Evolutionary conservation across 1,284 basidiomycete species (phyloP).

Genomic region (Farysia itapuensis): DNA sequence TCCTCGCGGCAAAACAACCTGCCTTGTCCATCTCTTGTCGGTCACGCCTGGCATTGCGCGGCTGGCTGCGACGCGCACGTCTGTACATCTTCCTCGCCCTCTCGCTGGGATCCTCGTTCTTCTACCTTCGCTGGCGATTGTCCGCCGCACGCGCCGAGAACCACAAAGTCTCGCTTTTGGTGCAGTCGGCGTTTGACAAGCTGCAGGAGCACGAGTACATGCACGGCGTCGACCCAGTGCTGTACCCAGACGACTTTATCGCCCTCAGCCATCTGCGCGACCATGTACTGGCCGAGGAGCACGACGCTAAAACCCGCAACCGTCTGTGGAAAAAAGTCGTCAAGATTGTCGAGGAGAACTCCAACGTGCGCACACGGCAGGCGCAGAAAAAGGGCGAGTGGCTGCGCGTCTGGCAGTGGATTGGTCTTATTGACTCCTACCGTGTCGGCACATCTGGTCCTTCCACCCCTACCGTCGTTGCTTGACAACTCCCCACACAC

Average conservation of each 20-base stretch:
- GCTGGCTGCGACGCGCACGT: conserved; percentile 24
- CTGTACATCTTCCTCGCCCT: conserved; percentile 16
- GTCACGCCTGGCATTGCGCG: conserved; percentile 22
- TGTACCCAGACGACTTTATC: conserved; percentile 75
- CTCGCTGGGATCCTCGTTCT: neutral
- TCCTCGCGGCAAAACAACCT: conserved; percentile 25
- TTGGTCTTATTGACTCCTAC: conserved; percentile 45
- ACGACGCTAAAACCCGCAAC: conserved; percentile 70
- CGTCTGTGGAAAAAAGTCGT: conserved; percentile 84
- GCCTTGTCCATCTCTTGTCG: conserved; percentile 25
- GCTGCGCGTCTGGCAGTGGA: conserved; percentile 66
- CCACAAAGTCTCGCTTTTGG: conserved; percentile 24
- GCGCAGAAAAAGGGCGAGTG: conserved; percentile 80
- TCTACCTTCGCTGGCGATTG: conserved; percentile 20
- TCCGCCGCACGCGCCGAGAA: conserved; percentile 5
- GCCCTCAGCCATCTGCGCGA: conserved; percentile 89
- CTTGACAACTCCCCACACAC: neutral
- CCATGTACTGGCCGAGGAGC: conserved; percentile 78
- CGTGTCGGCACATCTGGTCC: neutral
- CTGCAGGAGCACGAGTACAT: conserved; percentile 67
- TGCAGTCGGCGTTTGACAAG: conserved; percentile 28
- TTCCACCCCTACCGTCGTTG: neutral
- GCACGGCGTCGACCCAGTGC: conserved; percentile 81
- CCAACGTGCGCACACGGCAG: conserved; percentile 85
- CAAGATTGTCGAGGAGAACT: conserved; percentile 84